Base-by-base conservation (phyloP, 345 rosid species). In the Pistacia integerrima region DNA sequence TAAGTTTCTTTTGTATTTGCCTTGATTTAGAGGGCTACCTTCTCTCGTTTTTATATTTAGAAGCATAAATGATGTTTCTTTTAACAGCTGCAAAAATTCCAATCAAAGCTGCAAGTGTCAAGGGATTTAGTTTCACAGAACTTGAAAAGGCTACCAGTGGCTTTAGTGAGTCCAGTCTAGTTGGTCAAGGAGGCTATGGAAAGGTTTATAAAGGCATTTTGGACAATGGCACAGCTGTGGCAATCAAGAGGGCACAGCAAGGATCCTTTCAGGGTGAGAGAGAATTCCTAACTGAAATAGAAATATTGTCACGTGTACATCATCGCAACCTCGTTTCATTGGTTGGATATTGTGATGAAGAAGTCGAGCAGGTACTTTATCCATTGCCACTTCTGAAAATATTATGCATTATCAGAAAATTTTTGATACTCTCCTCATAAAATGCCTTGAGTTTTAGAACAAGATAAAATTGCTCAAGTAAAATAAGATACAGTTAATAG, bases 251-350 rank as follows among this genome's bases (percentile, higher is more conserved):
- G 52, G 90, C 88, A 38, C 67, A 65, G 54, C 66, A 75, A 75
- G 85, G 86, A 14, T 85, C 90, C 54, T 72, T 88, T 69, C 86
- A 85, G 64, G 86, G 90, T 22, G 82, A 83, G 41, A 71, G 57
- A 49, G 90, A 88, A 82, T 88, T 88, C 81, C 77, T 81, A 70
- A 87, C 89, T 0, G 92, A 88, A 78, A 88, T 87, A 59, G 85
- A 85, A 71, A 35, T 87, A 38, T 67, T 88, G 74, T 87, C 85
- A 2, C 78, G 89, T n/a, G 48, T 88, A 59, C 92, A 88, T 77
- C 90, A 87, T 72, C 87, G 90, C n/a, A 87, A 88, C 79, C 84
- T 88, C 70, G 92, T 87, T 74, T 82, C 87, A 48, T 79, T 87
- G 78, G 74, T 87, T 51, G 92, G 92, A 57, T 88, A 87, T 61